These are phyloP conservation scores for Diaporthe helianthi DNA, from an alignment of 2,329 filamentous ascomycete genomes.

Conservation along the genomic window DNA sequence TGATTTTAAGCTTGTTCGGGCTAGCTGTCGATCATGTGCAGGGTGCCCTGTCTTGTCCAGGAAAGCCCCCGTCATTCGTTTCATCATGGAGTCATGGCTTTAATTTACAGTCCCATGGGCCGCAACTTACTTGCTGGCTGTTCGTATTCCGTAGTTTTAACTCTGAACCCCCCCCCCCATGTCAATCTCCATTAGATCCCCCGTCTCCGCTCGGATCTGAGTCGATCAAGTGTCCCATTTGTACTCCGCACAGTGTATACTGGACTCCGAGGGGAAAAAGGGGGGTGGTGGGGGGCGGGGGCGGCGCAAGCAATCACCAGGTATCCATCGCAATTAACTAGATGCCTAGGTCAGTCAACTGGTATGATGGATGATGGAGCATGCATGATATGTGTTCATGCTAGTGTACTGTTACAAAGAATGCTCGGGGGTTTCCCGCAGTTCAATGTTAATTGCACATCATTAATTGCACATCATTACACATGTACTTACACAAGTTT, in stretches of 20 bases:
- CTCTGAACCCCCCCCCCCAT: neutral
- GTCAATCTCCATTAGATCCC: neutral
- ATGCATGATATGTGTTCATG: too few relatives aligned
- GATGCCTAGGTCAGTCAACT: too few relatives aligned
- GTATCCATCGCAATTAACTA: neutral
- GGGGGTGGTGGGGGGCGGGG: too few relatives aligned
- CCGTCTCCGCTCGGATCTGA: slow-evolving; percentile 19
- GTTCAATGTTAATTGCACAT: too few relatives aligned
- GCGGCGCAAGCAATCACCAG: neutral
- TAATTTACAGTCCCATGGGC: neutral
- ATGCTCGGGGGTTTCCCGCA: too few relatives aligned
- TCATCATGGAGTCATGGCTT: slow-evolving; percentile 17
- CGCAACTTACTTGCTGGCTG: slow-evolving; percentile 16
- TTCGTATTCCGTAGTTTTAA: slow-evolving; percentile 5
- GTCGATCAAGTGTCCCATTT: slow-evolving; percentile 21
- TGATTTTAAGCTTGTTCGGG: slow-evolving; percentile 23
- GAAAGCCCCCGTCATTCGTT: slow-evolving; percentile 5
- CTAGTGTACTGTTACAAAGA: too few relatives aligned
- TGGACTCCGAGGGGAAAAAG: too few relatives aligned
- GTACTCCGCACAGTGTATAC: too few relatives aligned
- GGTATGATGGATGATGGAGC: too few relatives aligned
- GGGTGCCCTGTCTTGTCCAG: neutral
- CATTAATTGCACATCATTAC: too few relatives aligned
- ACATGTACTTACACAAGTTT: too few relatives aligned
- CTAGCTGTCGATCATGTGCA: slow-evolving; percentile 6